These are phyloP conservation scores for Dactylellina cionopaga DNA, from an alignment of 2,329 filamentous ascomycete genomes.

Conservation along the genomic window DNA sequence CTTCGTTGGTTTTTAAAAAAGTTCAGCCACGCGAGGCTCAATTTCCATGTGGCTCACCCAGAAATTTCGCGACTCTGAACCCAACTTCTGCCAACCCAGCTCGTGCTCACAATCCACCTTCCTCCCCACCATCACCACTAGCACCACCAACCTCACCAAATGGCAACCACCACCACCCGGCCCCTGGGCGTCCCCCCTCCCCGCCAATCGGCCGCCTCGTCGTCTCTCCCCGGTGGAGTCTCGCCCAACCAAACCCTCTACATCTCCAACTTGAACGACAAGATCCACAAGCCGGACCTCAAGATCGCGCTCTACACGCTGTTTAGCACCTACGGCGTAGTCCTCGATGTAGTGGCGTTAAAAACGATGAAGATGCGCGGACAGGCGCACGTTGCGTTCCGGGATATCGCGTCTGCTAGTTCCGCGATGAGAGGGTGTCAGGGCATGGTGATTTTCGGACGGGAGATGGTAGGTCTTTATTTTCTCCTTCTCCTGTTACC, in stretches of 20 bases:
- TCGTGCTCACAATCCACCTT: neutral
- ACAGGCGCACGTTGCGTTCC: slow-evolving; percentile 91
- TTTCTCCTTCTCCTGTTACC: neutral
- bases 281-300: slow-evolving; percentile 88
- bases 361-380: slow-evolving; percentile 94
- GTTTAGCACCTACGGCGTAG: slow-evolving; percentile 90
- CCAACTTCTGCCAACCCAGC: no score
- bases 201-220: slow-evolving; percentile 1
- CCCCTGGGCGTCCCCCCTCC: slow-evolving; percentile 24
- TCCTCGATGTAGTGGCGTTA: slow-evolving; percentile 89
- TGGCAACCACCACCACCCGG: slow-evolving; percentile 19
- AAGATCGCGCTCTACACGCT: slow-evolving; percentile 89
- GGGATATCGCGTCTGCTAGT: slow-evolving; percentile 88
- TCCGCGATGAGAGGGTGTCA: slow-evolving; percentile 91
- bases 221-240: neutral
- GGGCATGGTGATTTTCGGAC: slow-evolving; percentile 84
- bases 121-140: neutral
- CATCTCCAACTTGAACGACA: slow-evolving; percentile 85
- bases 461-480: slow-evolving; percentile 75
- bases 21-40: slow-evolving; percentile 1
- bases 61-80: slow-evolving; percentile 23
- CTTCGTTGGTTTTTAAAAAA: no score
- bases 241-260: slow-evolving; percentile 69
- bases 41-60: neutral
- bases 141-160: neutral